Base-by-base conservation (phyloP, 192 early-diverging fungal species). In the Diversispora epigaea region DNA sequence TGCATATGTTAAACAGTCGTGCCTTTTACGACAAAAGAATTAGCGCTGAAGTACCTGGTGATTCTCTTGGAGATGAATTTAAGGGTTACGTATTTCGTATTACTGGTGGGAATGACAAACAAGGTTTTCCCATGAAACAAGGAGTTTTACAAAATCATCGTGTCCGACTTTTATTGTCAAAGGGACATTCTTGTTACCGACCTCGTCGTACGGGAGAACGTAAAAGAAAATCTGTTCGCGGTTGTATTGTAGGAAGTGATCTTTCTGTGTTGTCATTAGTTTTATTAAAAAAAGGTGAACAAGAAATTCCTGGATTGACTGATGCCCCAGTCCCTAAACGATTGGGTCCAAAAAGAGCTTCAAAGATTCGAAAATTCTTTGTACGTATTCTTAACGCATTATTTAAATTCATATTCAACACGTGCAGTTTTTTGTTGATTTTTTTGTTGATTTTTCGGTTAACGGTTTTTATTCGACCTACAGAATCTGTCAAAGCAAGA, bases 111-210 rank as follows among this genome's bases (percentile, higher is more conserved):
- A 98, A 99, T 91, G 97, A 99, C 90, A 99, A 99, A 92, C 94
- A 95, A 86, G 93, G 93, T 84, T 99, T 99, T 94, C 97, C 97
- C 77, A 99, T 99, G 97, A 99, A 98, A 92, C 97, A 99, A 89
- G 97, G 97, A 94, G 93, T 99, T 76, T 79, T 82, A 73, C 62
- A 83, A 3, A 71, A 71, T 71, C 52, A 71, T 57, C 92, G 92
- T 86, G 91, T 91, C 76, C 87, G 90, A 64, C 86, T 93, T 79
- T 87, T 93, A 80, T 85, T 93, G 78, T 89, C 90, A 77, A 89
- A 93, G 85, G 97, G 97, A 77, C 95, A 97, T 93, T 97, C 96
- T 76, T 98, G 96, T 92, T 99, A 96, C 91, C 94, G 96, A 78
- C 90, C 93, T 79, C 94, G 97, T 83, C 92, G 96, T 78, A 91